Base-by-base conservation (phyloP, 2,329 filamentous ascomycete genomes). In the Fusarium multiceps region DNA sequence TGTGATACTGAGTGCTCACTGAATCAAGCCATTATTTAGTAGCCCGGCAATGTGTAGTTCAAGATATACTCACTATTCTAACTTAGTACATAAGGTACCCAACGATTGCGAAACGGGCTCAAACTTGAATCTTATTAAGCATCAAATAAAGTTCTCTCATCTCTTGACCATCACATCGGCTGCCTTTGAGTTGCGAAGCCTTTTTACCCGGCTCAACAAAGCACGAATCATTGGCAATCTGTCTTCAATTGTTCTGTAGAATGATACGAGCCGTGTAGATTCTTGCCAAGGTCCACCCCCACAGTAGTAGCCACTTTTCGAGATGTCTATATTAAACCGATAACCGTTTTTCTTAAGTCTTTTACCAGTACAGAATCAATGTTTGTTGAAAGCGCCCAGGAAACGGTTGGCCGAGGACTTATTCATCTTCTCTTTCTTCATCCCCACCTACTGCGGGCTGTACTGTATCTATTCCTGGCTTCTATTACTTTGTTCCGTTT, bases 261-360 rank as follows among this genome's bases (percentile, higher is more conserved):
- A 54, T 60, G 43, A 54, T 60, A 57, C 55, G 60, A 66, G 51
- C 21, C 20, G n/a, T 40, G 54, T 43, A 48, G n/a, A 48, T 59
- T 48, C 37, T 34, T 21, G 32, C 41, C n/a, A 40, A 50, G 34
- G 41, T 37, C 54, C 34, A 9, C 18, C 16, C 57, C 42, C 41
- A 40, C 34, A 32, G 21, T 21, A 21, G 34, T 43, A 18, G 25
- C 40, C 49, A 50, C 34, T 64, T 64, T 65, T 53, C 25, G 43
- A 45, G 27, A 48, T 28, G 34, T 32, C 57, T 30, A 50, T 27
- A 25, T 25, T 25, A 13, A 34, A 47, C 28, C 18, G 40, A 28
- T 59, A 14, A n/a, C 7, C 32, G 37, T 18, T 53, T 9, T 37
- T 37, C 30, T 47, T 12, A n/a, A 43, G 14, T 45, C 47, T 25